These are phyloP conservation scores for Geotrichum macrosporum DNA, from an alignment of 1,139 yeast genomes.

Conservation along the genomic window DNA sequence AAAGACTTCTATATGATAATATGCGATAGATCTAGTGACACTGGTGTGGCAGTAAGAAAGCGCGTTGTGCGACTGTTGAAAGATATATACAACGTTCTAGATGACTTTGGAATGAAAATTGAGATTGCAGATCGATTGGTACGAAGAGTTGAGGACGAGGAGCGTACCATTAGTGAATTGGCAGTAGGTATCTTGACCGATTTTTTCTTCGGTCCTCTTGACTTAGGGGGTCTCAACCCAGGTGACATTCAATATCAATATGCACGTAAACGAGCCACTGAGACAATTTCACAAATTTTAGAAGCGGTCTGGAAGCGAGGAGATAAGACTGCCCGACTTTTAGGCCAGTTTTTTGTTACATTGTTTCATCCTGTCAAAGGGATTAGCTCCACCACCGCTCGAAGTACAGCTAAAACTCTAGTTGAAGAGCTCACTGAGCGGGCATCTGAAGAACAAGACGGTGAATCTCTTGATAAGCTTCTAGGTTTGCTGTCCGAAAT, in stretches of 20 bases:
- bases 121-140: conserved; percentile 51
- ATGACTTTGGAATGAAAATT: conserved; percentile 38
- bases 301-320: conserved; percentile 19
- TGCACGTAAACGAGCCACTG: conserved; percentile 10
- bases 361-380: conserved; percentile 24
- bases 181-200: conserved; percentile 45
- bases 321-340: conserved; percentile 17
- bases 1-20: conserved; percentile 50
- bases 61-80: conserved; percentile 54
- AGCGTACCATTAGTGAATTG: conserved; percentile 49
- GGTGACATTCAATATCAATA: conserved; percentile 17
- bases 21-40: conserved; percentile 51
- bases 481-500: conserved; percentile 52
- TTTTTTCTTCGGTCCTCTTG: conserved; percentile 43
- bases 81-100: conserved; percentile 45
- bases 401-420: conserved; percentile 21
- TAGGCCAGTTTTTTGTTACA: conserved; percentile 20
- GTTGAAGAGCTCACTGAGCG: conserved; percentile 30
- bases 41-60: conserved; percentile 61
- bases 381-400: conserved; percentile 23
- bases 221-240: conserved; percentile 3
- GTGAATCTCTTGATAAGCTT: conserved; percentile 36
- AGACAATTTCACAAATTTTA: conserved; percentile 10
- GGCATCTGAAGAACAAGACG: conserved; percentile 22
- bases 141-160: conserved; percentile 63